These are phyloP conservation scores for Cytospora schulzeri DNA, from an alignment of 2,329 filamentous ascomycete genomes.

Conservation along the genomic window DNA sequence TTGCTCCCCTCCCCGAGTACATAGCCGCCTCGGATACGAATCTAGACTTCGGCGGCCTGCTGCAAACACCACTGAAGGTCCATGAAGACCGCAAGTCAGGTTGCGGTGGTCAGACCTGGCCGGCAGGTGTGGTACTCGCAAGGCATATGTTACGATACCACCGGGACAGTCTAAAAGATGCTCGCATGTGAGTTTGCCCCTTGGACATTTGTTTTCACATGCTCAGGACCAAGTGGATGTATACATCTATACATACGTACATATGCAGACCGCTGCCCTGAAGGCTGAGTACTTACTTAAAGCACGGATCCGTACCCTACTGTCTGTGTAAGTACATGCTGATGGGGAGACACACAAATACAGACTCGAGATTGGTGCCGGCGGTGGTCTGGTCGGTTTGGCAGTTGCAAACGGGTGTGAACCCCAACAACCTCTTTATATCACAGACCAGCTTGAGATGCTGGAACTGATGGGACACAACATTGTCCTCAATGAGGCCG, in stretches of 20 bases:
- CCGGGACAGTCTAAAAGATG: conserved; percentile 60
- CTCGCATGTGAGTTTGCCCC: conserved; percentile 68
- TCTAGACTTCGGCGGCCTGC: conserved; percentile 72
- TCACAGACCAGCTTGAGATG: conserved; percentile 91
- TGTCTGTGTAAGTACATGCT: no score
- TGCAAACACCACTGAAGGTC: conserved; percentile 70
- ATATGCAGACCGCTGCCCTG: neutral
- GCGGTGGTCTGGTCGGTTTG: conserved; percentile 81
- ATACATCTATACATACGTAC: no score
- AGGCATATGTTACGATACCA: conserved; percentile 83
- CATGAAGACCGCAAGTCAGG: conserved; percentile 85
- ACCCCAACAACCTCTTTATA: conserved; percentile 61
- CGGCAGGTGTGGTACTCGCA: conserved; percentile 84
- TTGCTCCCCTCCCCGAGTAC: conserved; percentile 62
- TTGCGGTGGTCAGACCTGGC: conserved; percentile 94
- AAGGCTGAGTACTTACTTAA: neutral
- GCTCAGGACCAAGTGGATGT: neutral
- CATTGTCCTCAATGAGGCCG: conserved; percentile 76
- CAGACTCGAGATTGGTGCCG: conserved; percentile 89
- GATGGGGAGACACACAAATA: neutral
- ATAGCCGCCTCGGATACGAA: conserved; percentile 55
- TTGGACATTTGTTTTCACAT: neutral
- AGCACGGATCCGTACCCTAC: no score
- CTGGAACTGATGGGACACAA: conserved; percentile 83
- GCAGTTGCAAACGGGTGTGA: conserved; percentile 60